Conservation (phyloP, 1,139 yeast genomes). For the Scheffersomyces titani region DNA sequence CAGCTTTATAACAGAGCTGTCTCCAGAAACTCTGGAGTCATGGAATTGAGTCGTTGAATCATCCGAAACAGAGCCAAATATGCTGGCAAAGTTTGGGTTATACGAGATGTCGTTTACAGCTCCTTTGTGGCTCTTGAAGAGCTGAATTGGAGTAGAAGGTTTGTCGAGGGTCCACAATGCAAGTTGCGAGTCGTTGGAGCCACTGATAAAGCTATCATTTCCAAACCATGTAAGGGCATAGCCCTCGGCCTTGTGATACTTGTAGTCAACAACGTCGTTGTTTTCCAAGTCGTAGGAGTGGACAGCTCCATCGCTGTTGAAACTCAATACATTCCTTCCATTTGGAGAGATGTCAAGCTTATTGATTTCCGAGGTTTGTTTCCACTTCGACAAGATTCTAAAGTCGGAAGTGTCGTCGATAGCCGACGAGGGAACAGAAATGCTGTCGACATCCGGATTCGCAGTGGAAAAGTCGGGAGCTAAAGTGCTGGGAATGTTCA, state of each 20-base stretch:
- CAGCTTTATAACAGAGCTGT: constrained; percentile 44
- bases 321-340: constrained; percentile 45
- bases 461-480: constrained; percentile 33
- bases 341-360: constrained; percentile 39
- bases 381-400: constrained; percentile 45
- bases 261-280: constrained; percentile 36
- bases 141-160: constrained; percentile 44
- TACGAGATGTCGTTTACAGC: constrained; percentile 60
- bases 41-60: constrained; percentile 67
- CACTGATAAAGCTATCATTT: constrained; percentile 55
- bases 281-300: constrained; percentile 38
- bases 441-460: constrained; percentile 18
- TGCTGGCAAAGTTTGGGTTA: constrained; percentile 42
- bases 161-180: constrained; percentile 67
- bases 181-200: constrained; percentile 66
- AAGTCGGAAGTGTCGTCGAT: constrained; percentile 27
- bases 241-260: constrained; percentile 68
- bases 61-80: constrained; percentile 76
- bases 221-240: constrained; percentile 68
- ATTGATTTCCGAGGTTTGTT: constrained; percentile 57
- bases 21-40: constrained; percentile 56
- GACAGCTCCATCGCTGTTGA: constrained; percentile 52
- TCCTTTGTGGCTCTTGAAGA: constrained; percentile 48
- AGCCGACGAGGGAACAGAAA: constrained; percentile 28
- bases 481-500: constrained; percentile 54